Evolutionary conservation across 176 grass and related monocot genomes (phyloP).

Genomic region (Ananas comosus): DNA sequence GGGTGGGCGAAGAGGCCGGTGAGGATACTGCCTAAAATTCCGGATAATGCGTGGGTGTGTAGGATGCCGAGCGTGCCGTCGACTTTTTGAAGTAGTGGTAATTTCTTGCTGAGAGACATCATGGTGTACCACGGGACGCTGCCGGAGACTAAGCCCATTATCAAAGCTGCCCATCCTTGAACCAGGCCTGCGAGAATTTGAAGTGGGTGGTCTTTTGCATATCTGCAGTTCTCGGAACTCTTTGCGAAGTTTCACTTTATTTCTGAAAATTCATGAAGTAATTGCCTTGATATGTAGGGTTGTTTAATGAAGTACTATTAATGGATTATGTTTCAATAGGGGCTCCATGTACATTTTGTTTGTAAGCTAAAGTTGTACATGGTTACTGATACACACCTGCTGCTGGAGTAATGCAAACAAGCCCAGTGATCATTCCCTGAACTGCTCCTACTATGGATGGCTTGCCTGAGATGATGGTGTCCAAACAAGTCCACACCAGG

Average conservation of each 20-base stretch:
- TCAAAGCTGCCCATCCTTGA: constrained; percentile 10
- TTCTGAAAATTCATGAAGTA: too few relatives aligned
- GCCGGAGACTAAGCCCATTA: constrained; percentile 9
- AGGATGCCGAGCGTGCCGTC: constrained; percentile 20
- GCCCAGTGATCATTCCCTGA: constrained; percentile 30
- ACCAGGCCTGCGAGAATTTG: constrained; percentile 5
- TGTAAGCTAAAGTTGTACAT: neutral
- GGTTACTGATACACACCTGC: neutral
- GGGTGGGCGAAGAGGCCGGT: constrained; percentile 27
- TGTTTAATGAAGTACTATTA: too few relatives aligned
- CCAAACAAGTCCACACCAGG: constrained; percentile 35
- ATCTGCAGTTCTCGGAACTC: too few relatives aligned
- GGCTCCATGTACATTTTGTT: neutral
- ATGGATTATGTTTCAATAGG: too few relatives aligned
- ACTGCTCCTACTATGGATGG: constrained; percentile 31
- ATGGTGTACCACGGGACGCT: constrained; percentile 22
- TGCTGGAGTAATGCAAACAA: constrained; percentile 23
- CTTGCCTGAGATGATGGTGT: constrained; percentile 21
- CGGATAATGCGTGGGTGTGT: constrained; percentile 15
- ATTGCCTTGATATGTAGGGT: too few relatives aligned
- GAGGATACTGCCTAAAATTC: constrained; percentile 18
- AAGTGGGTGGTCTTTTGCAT: neutral
- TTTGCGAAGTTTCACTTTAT: too few relatives aligned
- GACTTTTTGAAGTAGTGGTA: constrained; percentile 14
- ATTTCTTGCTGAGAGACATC: constrained; percentile 18